These are phyloP conservation scores for Lipomyces sp. DNA, from an alignment of 805 yeast genomes.

Conservation along the genomic window DNA sequence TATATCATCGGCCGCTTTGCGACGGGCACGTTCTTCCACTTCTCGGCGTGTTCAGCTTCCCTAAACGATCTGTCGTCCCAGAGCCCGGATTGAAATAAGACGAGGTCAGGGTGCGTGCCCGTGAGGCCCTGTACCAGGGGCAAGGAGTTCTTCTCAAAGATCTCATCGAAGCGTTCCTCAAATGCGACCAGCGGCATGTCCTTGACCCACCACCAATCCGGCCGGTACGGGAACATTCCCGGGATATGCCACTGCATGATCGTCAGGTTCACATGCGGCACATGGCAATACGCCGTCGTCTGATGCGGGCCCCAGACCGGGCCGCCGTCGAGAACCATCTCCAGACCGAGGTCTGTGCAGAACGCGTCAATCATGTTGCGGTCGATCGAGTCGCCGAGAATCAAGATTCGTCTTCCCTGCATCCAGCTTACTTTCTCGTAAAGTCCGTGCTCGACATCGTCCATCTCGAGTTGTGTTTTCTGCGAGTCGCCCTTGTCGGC, in stretches of 20 bases:
- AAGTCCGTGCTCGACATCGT: background rate
- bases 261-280: conserved; percentile 20
- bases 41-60: conserved; percentile 5
- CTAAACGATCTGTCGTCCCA: conserved; percentile 27
- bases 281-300: conserved; percentile 17
- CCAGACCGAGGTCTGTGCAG: conserved; percentile 12
- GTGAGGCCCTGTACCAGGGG: background rate
- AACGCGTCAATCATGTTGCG: conserved; percentile 12
- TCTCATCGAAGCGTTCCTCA: conserved; percentile 19
- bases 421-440: conserved; percentile 6
- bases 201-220: conserved; percentile 24
- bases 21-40: background rate
- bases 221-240: conserved; percentile 13
- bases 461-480: no score
- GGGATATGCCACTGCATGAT: conserved; percentile 26
- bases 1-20: background rate
- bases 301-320: background rate
- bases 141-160: conserved; percentile 7
- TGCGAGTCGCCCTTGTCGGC: no score
- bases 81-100: conserved; percentile 21
- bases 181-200: conserved; percentile 19
- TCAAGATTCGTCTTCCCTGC: conserved; percentile 10
- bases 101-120: conserved; percentile 16
- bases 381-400: conserved; percentile 26
- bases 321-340: background rate